phyloP scores from a whole-genome alignment of 208 protist genomes.

The Wallacemonas sp. region DNA sequence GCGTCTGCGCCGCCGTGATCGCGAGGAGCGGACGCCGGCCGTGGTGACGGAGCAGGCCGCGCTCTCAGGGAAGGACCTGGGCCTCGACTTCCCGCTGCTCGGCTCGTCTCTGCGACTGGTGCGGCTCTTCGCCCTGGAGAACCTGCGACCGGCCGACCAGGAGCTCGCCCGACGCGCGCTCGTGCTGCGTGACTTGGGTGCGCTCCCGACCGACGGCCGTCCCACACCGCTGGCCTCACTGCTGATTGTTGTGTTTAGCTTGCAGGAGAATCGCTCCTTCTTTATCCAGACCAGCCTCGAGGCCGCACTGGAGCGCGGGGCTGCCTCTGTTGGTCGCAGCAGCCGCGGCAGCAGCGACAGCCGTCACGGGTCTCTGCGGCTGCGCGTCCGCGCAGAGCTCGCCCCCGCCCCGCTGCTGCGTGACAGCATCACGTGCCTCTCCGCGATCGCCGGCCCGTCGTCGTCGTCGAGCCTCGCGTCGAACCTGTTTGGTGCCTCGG shows the following conservation, averaged over 20 bases:
- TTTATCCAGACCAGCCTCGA: constrained; percentile 35
- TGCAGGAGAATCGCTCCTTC: constrained; percentile 43
- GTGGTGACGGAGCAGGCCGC: constrained; percentile 29
- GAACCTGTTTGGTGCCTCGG: constrained; percentile 44
- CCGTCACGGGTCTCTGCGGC: constrained; percentile 12
- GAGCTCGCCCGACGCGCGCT: constrained; percentile 19
- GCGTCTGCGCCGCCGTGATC: constrained; percentile 29
- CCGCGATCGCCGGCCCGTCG: not conserved
- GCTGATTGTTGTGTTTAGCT: constrained; percentile 63
- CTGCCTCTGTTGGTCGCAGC: too few relatives aligned
- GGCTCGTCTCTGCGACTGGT: constrained; percentile 82
- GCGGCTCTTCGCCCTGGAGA: constrained; percentile 67
- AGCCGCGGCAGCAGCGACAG: not conserved
- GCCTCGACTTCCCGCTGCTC: constrained; percentile 65
- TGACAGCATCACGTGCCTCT: constrained; percentile 63
- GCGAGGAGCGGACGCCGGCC: not conserved
- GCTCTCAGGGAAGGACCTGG: constrained; percentile 41
- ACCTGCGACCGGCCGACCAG: constrained; percentile 30
- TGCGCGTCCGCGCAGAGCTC: constrained; percentile 23
- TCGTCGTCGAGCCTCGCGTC: constrained; percentile 8
- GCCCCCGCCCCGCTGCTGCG: constrained; percentile 41
- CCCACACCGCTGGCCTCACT: constrained; percentile 38
- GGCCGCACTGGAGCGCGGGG: constrained; percentile 16
- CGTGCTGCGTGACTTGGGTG: constrained; percentile 26
- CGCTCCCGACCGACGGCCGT: constrained; percentile 12